phyloP scores from a whole-genome alignment of 306 rosid genomes.

The Boehmeria nivea region DNA sequence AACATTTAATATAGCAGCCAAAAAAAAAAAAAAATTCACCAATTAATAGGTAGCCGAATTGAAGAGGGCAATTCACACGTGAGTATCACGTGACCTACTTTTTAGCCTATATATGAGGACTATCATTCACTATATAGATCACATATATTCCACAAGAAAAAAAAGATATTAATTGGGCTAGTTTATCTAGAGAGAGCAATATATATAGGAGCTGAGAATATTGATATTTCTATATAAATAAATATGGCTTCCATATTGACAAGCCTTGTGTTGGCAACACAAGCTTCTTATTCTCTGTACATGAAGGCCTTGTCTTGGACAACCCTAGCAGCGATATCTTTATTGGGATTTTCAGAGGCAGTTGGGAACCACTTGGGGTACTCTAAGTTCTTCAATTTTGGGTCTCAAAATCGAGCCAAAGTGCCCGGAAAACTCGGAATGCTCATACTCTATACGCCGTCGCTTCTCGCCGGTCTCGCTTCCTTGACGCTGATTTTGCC shows the following conservation, averaged over 20 bases:
- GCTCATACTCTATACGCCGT: conserved; percentile 56
- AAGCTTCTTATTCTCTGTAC: conserved; percentile 25
- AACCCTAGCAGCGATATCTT: conserved; percentile 13
- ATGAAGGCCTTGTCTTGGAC: conserved; percentile 42
- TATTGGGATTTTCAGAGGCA: conserved; percentile 34
- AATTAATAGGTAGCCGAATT: too few relatives aligned
- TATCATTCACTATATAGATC: too few relatives aligned
- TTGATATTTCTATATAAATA: too few relatives aligned
- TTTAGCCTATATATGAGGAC: too few relatives aligned
- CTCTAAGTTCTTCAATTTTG: conserved; percentile 50
- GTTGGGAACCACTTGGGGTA: conserved; percentile 59
- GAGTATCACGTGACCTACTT: too few relatives aligned
- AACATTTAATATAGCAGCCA: too few relatives aligned
- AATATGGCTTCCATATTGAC: neutral
- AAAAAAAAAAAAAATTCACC: too few relatives aligned
- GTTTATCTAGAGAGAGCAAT: too few relatives aligned
- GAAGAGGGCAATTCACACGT: too few relatives aligned
- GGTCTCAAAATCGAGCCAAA: conserved; percentile 3
- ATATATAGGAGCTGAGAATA: too few relatives aligned
- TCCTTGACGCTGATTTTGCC: conserved; percentile 40
- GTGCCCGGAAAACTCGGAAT: conserved; percentile 52
- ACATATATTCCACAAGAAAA: too few relatives aligned
- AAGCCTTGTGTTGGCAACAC: conserved; percentile 10
- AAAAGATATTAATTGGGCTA: too few relatives aligned
- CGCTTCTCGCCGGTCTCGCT: conserved; percentile 51